Evolutionary conservation across 768 basidiomycete species (phyloP).

Genomic region (Phanerochaete carnosa): DNA sequence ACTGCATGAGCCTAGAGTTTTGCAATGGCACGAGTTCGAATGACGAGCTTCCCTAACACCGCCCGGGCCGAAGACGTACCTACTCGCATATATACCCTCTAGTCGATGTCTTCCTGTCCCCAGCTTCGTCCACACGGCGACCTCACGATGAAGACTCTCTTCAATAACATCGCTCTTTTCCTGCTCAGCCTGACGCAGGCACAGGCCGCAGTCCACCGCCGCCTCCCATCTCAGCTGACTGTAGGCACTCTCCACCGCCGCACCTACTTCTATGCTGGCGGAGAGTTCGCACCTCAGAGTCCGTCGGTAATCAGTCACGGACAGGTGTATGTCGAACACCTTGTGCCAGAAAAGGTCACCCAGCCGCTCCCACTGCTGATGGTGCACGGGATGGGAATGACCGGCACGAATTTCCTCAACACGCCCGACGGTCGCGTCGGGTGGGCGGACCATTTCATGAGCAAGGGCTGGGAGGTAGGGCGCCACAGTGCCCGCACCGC

Average conservation of each 20-base stretch:
- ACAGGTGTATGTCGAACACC: constrained; percentile 1
- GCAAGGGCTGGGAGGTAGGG: background rate
- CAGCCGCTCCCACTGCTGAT: background rate
- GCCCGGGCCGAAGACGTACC: too few relatives aligned
- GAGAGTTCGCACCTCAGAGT: background rate
- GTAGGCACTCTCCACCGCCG: background rate
- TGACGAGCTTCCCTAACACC: too few relatives aligned
- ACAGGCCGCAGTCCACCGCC: background rate
- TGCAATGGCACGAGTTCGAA: too few relatives aligned
- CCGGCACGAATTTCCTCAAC: constrained; percentile 5
- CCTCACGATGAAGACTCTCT: too few relatives aligned
- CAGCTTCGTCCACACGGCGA: too few relatives aligned
- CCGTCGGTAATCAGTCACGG: background rate
- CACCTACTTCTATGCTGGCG: background rate
- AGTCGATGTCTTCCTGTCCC: too few relatives aligned
- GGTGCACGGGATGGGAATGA: background rate
- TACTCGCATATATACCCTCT: too few relatives aligned
- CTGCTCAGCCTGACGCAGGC: too few relatives aligned
- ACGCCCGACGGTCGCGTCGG: background rate
- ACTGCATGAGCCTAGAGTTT: too few relatives aligned
- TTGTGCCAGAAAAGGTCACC: background rate
- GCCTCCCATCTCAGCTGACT: too few relatives aligned
- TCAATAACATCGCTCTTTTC: too few relatives aligned
- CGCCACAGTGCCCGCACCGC: background rate
- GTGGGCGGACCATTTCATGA: background rate